These are phyloP conservation scores for Chrysanthemum lavandulifolium DNA, from an alignment of 129 eudicot species.

Conservation along the genomic window DNA sequence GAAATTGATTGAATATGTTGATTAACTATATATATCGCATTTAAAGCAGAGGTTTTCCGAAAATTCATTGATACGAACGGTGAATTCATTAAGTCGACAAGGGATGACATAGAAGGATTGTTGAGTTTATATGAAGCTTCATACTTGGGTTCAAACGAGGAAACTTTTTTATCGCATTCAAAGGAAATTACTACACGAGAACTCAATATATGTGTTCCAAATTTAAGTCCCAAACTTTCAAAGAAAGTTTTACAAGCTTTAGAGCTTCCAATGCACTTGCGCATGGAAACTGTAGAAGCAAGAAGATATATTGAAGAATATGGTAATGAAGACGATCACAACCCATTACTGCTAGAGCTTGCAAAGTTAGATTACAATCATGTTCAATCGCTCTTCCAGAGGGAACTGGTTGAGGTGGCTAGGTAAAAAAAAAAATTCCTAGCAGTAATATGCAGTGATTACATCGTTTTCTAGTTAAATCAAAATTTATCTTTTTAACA, in stretches of 20 bases:
- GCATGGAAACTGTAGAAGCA: conserved; percentile 60
- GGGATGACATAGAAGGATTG: conserved; percentile 43
- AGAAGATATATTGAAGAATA: conserved; percentile 49
- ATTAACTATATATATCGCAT: neutral
- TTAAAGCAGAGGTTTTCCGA: conserved; percentile 38
- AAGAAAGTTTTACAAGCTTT: conserved; percentile 26
- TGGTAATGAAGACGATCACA: conserved; percentile 26
- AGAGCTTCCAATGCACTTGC: conserved; percentile 51
- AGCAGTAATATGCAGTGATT: too few species aligned
- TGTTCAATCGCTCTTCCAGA: conserved; percentile 48
- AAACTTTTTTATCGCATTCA: conserved; percentile 44
- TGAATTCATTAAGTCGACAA: conserved; percentile 31
- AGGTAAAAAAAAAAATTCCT: too few species aligned
- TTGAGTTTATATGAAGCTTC: conserved; percentile 77
- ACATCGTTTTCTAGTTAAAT: too few species aligned
- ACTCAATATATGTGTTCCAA: conserved; percentile 21
- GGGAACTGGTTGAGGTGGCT: conserved; percentile 45
- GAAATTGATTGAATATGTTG: too few species aligned
- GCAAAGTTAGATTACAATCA: conserved; percentile 54
- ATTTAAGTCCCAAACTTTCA: conserved; percentile 21
- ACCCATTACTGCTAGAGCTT: conserved; percentile 38
- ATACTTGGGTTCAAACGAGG: conserved; percentile 32
- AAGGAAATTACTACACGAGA: conserved; percentile 32
- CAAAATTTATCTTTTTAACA: too few species aligned
- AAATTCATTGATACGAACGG: conserved; percentile 43